These are phyloP conservation scores for Tanacetum coccineum DNA, from an alignment of 129 eudicot genomes.

Conservation along the genomic window DNA sequence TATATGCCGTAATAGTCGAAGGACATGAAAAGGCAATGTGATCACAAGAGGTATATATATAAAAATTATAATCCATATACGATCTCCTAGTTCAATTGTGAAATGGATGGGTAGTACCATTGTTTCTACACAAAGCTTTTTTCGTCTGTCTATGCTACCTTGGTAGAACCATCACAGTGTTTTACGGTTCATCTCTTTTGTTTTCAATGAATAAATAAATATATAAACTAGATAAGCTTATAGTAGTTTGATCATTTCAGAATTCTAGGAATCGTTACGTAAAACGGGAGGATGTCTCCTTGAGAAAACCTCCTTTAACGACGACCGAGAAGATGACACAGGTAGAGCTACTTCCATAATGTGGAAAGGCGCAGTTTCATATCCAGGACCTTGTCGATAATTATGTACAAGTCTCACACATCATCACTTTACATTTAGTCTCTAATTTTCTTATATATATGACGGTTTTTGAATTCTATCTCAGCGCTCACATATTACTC, in stretches of 20 bases:
- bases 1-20: constrained; percentile 79
- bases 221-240: too few relatives aligned
- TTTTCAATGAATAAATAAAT: too few relatives aligned
- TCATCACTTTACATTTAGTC: too few relatives aligned
- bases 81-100: neutral
- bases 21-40: constrained; percentile 84
- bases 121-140: constrained; percentile 83
- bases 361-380: too few relatives aligned
- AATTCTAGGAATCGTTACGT: constrained; percentile 74
- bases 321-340: constrained; percentile 53
- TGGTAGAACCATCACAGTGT: constrained; percentile 72
- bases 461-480: constrained; percentile 5
- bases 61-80: too few relatives aligned
- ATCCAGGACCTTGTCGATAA: too few relatives aligned
- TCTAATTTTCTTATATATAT: neutral
- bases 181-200: constrained; percentile 60
- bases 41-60: constrained; percentile 56
- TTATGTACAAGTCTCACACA: too few relatives aligned
- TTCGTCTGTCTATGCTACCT: constrained; percentile 81
- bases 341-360: constrained; percentile 72
- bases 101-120: constrained; percentile 1
- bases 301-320: constrained; percentile 66
- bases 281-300: constrained; percentile 94
- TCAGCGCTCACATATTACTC: constrained; percentile 78
- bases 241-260: constrained; percentile 33